These are phyloP conservation scores for Cyberlindnera americana DNA, from an alignment of 805 yeast species.

Conservation along the genomic window DNA sequence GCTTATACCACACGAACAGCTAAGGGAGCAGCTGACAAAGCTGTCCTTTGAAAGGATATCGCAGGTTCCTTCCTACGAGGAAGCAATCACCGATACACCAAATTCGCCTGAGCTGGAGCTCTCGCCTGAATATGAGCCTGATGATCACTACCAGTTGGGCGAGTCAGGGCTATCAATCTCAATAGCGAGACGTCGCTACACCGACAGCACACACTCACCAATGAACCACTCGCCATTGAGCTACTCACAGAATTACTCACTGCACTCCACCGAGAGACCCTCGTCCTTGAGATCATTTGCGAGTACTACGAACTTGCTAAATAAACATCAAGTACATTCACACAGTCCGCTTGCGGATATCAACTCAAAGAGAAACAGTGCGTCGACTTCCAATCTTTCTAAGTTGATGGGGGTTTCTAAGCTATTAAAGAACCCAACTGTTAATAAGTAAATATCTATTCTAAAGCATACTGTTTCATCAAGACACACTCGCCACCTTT, in stretches of 20 bases:
- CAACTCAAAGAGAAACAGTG: not conserved
- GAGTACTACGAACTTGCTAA: conserved; percentile 2
- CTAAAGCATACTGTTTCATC: conserved; percentile 44
- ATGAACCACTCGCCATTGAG: not conserved
- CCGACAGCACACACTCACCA: not conserved
- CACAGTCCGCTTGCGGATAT: not conserved
- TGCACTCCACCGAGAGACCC: not conserved
- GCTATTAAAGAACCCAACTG: conserved; percentile 1
- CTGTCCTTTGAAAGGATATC: conserved; percentile 41
- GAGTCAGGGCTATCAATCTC: not conserved
- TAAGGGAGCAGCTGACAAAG: conserved; percentile 9
- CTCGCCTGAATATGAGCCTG: conserved; percentile 54
- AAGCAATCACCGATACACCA: conserved; percentile 51
- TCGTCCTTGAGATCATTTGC: conserved; percentile 4
- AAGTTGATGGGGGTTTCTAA: conserved; percentile 6
- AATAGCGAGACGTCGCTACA: not conserved
- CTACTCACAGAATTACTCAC: too few relatives aligned
- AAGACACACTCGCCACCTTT: conserved; percentile 66
- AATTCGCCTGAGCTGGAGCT: conserved; percentile 35
- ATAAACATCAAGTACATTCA: not conserved
- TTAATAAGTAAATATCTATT: conserved; percentile 1
- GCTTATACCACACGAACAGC: conserved; percentile 5
- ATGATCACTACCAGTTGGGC: not conserved
- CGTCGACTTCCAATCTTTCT: conserved; percentile 4
- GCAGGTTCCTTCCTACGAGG: conserved; percentile 71